Percentiles rank a stretch among this genome's conserved stretches.
These are phyloP conservation scores for Aspergillus melleus DNA, from an alignment of 2,329 filamentous ascomycete genomes.

Conservation along the genomic window DNA sequence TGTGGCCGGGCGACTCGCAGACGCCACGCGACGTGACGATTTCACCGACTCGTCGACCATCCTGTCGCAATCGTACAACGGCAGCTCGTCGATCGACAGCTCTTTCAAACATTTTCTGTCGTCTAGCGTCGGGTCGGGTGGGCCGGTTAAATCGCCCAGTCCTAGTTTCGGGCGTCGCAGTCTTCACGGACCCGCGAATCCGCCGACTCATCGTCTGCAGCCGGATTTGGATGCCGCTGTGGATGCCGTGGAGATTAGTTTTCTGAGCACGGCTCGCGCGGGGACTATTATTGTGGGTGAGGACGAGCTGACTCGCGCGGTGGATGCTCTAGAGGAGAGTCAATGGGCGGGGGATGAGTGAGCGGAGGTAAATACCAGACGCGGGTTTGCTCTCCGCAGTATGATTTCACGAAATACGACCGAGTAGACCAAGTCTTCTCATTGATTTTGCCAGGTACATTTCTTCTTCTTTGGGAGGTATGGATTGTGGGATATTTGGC, in stretches of 20 bases:
- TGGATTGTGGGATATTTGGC: not conserved
- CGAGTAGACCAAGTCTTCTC: too few species aligned
- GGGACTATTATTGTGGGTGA: conserved; percentile 84
- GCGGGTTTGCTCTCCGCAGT: not conserved
- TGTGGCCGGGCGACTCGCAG: conserved; percentile 78
- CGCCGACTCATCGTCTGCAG: conserved; percentile 31
- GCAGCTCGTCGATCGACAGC: conserved; percentile 16
- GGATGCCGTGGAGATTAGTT: conserved; percentile 73
- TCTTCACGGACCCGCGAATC: not conserved
- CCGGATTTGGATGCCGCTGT: conserved; percentile 31
- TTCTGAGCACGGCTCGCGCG: conserved; percentile 82
- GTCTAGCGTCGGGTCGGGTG: conserved; percentile 16
- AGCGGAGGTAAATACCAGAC: not conserved
- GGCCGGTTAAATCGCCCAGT: conserved; percentile 11
- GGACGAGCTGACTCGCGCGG: conserved; percentile 70
- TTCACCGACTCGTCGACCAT: conserved; percentile 20
- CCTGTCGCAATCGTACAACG: conserved; percentile 18
- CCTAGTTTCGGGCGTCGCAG: conserved; percentile 11
- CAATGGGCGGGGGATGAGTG: conserved; percentile 17
- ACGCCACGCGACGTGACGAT: conserved; percentile 59
- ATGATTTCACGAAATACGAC: not conserved
- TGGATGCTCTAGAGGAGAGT: conserved; percentile 63
- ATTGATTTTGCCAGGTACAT: not conserved
- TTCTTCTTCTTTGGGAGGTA: not conserved
- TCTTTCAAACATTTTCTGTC: conserved; percentile 12